Base-by-base conservation (phyloP, 2,329 filamentous ascomycete species). In the Chlorencoelia australis region DNA sequence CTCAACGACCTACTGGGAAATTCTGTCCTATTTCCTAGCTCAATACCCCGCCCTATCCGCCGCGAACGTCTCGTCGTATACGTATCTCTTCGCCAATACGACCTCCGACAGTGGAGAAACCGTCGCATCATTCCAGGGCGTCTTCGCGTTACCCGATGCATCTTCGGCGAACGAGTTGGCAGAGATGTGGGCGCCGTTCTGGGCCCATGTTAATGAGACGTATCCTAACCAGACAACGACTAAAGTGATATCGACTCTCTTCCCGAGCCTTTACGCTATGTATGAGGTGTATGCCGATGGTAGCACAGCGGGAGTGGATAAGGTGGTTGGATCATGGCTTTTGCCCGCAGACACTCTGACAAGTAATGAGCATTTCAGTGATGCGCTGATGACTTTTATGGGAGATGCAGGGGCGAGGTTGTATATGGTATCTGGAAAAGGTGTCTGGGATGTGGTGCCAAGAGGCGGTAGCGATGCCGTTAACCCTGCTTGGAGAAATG, bases 401-500 rank as follows among this genome's bases (percentile, higher is more conserved):
- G 55, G 60, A 32, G 45, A 50, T 2, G 59, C 60, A 0, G 49
- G 56, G 0, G 7, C 9, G 16, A 31, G 24, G n/a, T 15, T 35
- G 26, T 36, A 37, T 24, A 43, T 68, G 3, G 61, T 71, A 0
- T 55, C 58, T 1, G 66, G 67, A 0, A 60, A 60, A 26, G 68
- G 63, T 1, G 60, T 69, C 1, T 52, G 57, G 1, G 47, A 68
- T 28, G 63, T 64, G 0, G 28, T 30, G 5, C 49, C 61, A 10
- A 39, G 38, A n/a, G 67, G 66, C 0, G 65, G 65, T 0, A 54
- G 62, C 31, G 63, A 68, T 15, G 56, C 68, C 0, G 59, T 69
- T 2, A 63, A 65, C 20, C 70, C 70, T 0, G 66, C 67, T 0
- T 76, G 68, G 68, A 59, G 71, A 11, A 62, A 48, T 10, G 57